These are phyloP conservation scores for Saccharomyces hybrid DNA, from an alignment of 1,139 yeast genomes.

Conservation along the genomic window DNA sequence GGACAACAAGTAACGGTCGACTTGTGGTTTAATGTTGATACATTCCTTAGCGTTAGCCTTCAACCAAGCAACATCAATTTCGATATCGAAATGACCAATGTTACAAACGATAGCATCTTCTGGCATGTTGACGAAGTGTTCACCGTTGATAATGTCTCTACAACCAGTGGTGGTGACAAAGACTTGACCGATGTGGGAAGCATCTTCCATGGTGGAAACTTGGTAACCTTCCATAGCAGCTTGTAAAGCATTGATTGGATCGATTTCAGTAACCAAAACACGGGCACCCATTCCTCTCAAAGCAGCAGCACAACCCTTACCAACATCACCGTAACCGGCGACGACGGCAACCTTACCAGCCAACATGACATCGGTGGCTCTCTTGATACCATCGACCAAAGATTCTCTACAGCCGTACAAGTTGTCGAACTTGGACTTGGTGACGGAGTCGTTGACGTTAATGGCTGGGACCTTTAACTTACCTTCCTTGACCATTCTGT, in stretches of 20 bases:
- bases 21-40: slow-evolving; percentile 98
- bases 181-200: slow-evolving; percentile 89
- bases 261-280: slow-evolving; percentile 94
- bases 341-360: slow-evolving; percentile 99
- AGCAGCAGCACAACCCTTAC: slow-evolving; percentile 99
- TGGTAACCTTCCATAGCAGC: slow-evolving; percentile 99
- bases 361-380: slow-evolving; percentile 99
- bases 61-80: slow-evolving; percentile 98
- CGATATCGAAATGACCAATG: slow-evolving; percentile 99
- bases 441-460: slow-evolving; percentile 97
- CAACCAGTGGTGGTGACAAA: slow-evolving; percentile 99
- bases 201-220: slow-evolving; percentile 94
- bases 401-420: slow-evolving; percentile 99
- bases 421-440: slow-evolving; percentile 99
- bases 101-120: slow-evolving; percentile 99
- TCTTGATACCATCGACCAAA: slow-evolving; percentile 95
- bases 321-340: slow-evolving; percentile 99
- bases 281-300: slow-evolving; percentile 99
- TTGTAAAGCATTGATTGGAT: slow-evolving; percentile 98
- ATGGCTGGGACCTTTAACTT: slow-evolving; percentile 97
- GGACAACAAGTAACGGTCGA: slow-evolving; percentile 90
- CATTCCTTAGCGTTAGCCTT: slow-evolving; percentile 84
- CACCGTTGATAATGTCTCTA: slow-evolving; percentile 92
- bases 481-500: slow-evolving; percentile 90
- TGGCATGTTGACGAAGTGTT: slow-evolving; percentile 88